phyloP scores from a whole-genome alignment of 2,329 filamentous ascomycete genomes.

The Hypocrella siamensis region DNA sequence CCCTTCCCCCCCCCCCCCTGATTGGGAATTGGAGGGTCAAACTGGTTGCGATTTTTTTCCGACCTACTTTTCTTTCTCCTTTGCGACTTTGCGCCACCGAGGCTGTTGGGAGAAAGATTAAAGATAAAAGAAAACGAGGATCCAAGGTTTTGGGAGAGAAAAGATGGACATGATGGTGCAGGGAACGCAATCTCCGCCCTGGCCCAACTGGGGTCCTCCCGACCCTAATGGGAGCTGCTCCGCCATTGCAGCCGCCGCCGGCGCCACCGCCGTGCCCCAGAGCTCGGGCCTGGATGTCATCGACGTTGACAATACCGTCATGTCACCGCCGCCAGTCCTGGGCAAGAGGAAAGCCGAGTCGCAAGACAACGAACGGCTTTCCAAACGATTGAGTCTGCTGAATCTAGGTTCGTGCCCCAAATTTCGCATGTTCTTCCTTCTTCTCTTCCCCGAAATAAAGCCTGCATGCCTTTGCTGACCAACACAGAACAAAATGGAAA shows the following conservation, averaged over 20 bases:
- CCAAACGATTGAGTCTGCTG: slow-evolving; percentile 68
- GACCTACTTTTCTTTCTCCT: no score
- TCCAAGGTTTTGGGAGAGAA: neutral
- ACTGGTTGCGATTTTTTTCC: no score
- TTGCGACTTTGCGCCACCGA: no score
- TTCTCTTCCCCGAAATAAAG: neutral
- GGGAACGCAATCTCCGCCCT: no score
- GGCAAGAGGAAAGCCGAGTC: slow-evolving; percentile 45
- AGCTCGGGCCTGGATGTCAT: no score
- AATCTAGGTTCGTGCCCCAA: slow-evolving; percentile 49
- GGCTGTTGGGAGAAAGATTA: neutral
- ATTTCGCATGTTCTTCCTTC: neutral
- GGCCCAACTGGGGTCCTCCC: no score
- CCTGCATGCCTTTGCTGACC: neutral
- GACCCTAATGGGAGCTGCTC: neutral
- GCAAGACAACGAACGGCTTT: slow-evolving; percentile 56
- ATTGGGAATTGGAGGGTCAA: no score
- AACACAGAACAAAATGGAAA: slow-evolving; percentile 41
- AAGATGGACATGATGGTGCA: no score
- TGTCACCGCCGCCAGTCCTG: slow-evolving; percentile 7
- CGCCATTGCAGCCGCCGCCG: slow-evolving; percentile 5
- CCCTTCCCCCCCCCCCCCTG: no score
- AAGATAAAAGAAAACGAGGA: neutral
- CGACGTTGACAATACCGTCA: slow-evolving; percentile 2
- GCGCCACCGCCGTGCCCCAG: neutral